Evolutionary conservation across 352 stramenopile genomes (phyloP).

Genomic region (Phytophthora tubulina): DNA sequence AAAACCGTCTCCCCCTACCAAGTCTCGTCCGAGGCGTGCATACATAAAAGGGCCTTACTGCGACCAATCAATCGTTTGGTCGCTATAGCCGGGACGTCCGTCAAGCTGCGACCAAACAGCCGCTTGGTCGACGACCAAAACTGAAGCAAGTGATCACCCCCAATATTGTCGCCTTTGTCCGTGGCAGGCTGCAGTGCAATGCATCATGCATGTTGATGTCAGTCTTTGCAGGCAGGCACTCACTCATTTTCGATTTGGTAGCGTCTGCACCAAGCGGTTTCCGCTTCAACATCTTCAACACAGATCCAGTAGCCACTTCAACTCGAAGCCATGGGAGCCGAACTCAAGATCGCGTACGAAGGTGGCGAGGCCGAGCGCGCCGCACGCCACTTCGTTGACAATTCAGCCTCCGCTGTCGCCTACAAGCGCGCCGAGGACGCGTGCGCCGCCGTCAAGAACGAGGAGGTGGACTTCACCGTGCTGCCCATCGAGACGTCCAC

Average conservation of each 20-base stretch:
- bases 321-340: constrained; percentile 33
- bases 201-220: background rate
- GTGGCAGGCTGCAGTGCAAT: background rate
- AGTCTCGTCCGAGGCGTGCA: background rate
- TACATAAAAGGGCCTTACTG: constrained; percentile 5
- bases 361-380: constrained; percentile 94
- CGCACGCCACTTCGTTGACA: constrained; percentile 35
- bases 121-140: constrained; percentile 27
- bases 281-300: constrained; percentile 9
- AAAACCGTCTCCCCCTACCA: background rate
- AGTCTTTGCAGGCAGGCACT: background rate
- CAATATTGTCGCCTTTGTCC: background rate
- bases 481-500: constrained; percentile 98
- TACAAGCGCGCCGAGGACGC: constrained; percentile 47
- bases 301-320: constrained; percentile 5
- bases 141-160: constrained; percentile 16
- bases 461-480: constrained; percentile 94
- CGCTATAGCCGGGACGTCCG: constrained; percentile 12
- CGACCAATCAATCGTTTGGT: constrained; percentile 39
- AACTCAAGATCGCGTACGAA: constrained; percentile 95
- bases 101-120: constrained; percentile 30
- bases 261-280: constrained; percentile 15
- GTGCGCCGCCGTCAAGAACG: constrained; percentile 67
- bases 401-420: constrained; percentile 44
- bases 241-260: constrained; percentile 38